phyloP scores from a whole-genome alignment of 495 filamentous ascomycete genomes.

The Cryomyces minteri region DNA sequence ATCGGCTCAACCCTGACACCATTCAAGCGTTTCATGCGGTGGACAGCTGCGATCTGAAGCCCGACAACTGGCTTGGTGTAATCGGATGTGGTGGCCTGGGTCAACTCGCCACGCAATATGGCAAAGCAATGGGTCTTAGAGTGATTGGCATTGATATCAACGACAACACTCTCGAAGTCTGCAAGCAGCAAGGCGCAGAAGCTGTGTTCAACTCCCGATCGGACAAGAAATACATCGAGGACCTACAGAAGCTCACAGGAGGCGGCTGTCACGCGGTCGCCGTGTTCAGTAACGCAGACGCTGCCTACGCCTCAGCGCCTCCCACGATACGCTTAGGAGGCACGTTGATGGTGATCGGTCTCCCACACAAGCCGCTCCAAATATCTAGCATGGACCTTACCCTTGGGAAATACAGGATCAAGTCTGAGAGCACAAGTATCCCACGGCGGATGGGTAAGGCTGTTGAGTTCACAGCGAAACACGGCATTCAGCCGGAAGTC shows the following conservation, averaged over 20 bases:
- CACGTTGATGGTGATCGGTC: constrained; percentile 25
- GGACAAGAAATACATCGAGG: constrained; percentile 17
- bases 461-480: constrained; percentile 21
- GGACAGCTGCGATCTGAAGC: constrained; percentile 19
- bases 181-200: constrained; percentile 14
- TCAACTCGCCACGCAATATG: constrained; percentile 15
- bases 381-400: constrained; percentile 15
- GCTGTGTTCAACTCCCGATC: constrained; percentile 21
- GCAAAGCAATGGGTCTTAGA: constrained; percentile 15
- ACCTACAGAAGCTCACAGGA: constrained; percentile 17
- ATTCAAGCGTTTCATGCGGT: constrained; percentile 18
- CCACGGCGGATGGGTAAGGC: constrained; percentile 22
- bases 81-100: constrained; percentile 9
- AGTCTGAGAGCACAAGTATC: constrained; percentile 17
- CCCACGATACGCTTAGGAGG: constrained; percentile 12
- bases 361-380: constrained; percentile 16
- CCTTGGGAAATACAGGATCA: constrained; percentile 13
- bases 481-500: constrained; percentile 19
- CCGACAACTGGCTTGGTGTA: constrained; percentile 18
- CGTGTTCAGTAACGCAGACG: constrained; percentile 20
- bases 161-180: constrained; percentile 13
- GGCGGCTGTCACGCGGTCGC: constrained; percentile 19
- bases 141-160: constrained; percentile 15
- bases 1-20: neutral
- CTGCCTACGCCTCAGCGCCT: constrained; percentile 14